Percentiles rank a stretch among this genome's conserved stretches.
Conservation (phyloP, 2,329 filamentous ascomycete genomes). For the Botrytis byssoidea region DNA sequence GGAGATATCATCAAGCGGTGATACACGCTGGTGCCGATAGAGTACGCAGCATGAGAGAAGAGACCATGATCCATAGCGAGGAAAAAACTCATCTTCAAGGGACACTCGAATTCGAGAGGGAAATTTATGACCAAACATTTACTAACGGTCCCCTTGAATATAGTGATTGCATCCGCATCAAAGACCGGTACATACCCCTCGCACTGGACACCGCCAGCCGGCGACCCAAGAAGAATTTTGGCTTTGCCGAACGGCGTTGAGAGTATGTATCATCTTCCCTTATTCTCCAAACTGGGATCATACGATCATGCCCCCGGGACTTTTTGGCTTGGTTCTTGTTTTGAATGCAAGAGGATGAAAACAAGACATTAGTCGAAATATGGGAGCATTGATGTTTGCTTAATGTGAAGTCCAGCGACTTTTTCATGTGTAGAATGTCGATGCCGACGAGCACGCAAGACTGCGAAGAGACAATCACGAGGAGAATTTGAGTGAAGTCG, state of each 20-base stretch:
- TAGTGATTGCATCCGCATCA: background rate
- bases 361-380: background rate
- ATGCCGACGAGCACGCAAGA: background rate
- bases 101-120: background rate
- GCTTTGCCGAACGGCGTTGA: background rate
- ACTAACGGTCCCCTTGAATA: background rate
- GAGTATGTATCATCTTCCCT: background rate
- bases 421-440: background rate
- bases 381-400: background rate
- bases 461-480: background rate
- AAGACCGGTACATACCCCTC: background rate
- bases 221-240: conserved; percentile 1
- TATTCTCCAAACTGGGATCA: too few relatives aligned
- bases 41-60: background rate
- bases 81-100: background rate
- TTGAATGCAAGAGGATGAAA: background rate
- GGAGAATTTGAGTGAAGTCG: background rate
- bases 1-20: background rate
- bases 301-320: background rate
- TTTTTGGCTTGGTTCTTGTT: background rate
- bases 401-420: background rate
- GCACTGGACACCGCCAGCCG: conserved; percentile 8
- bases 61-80: background rate
- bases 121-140: background rate
- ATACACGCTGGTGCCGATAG: background rate